These are phyloP conservation scores for Pilasporangium apinafurcum DNA, from an alignment of 352 stramenopile species.

Conservation along the genomic window DNA sequence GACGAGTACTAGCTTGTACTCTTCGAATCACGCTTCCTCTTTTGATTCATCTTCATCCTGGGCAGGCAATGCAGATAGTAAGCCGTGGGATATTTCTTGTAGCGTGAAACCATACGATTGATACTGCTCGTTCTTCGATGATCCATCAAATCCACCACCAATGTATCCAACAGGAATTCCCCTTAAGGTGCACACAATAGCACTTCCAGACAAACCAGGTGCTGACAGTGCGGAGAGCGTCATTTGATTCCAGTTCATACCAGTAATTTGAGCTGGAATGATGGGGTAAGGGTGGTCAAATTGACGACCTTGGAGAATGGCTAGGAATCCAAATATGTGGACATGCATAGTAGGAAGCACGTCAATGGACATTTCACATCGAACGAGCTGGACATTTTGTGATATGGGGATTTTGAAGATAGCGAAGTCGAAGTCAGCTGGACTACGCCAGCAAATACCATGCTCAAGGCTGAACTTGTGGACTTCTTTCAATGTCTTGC, in stretches of 20 bases:
- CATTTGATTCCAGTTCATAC: constrained; percentile 20
- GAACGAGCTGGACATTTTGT: constrained; percentile 7
- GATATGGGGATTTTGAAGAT: constrained; percentile 24
- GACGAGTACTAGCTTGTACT: no score
- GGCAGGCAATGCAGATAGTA: constrained; percentile 13
- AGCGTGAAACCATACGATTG: constrained; percentile 24
- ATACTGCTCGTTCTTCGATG: constrained; percentile 24
- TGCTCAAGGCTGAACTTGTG: constrained; percentile 11
- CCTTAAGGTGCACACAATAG: constrained; percentile 16
- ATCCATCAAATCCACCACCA: constrained; percentile 21
- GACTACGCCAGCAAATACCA: constrained; percentile 23
- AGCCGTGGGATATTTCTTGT: constrained; percentile 17
- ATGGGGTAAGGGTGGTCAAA: constrained; percentile 16
- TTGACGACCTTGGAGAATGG: constrained; percentile 4
- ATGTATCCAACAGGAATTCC: constrained; percentile 26
- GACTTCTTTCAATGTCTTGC: constrained; percentile 8
- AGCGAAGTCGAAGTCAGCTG: constrained; percentile 16
- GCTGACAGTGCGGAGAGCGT: constrained; percentile 14
- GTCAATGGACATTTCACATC: constrained; percentile 4
- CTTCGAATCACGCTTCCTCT: no score
- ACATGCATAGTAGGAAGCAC: constrained; percentile 11
- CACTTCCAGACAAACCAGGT: constrained; percentile 13
- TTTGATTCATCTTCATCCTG: constrained; percentile 16
- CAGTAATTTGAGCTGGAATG: constrained; percentile 21
- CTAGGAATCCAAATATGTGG: constrained; percentile 21